A percentile compares a stretch with the other conserved stretches of the same genome.
These are phyloP conservation scores for Hyphodiscus sp. DNA, from an alignment of 2,329 filamentous ascomycete species.

Conservation along the genomic window DNA sequence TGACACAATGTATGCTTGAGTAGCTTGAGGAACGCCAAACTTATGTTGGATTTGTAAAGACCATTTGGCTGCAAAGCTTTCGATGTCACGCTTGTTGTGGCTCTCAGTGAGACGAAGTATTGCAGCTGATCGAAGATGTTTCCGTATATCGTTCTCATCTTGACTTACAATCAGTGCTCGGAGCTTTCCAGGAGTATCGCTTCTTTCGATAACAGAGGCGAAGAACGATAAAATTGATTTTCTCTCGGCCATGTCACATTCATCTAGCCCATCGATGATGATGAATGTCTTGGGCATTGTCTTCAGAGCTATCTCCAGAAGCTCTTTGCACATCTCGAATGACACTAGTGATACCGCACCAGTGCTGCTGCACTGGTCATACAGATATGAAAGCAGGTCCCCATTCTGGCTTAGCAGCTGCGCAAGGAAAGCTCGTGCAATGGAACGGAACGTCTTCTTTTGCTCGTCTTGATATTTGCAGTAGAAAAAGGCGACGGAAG, in stretches of 20 bases:
- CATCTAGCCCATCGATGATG: slow-evolving; percentile 38
- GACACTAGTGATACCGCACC: slow-evolving; percentile 27
- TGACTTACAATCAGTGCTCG: slow-evolving; percentile 34
- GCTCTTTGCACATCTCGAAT: slow-evolving; percentile 21
- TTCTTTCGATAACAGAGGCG: slow-evolving; percentile 7
- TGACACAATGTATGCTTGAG: slow-evolving; percentile 13
- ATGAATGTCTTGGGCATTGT: slow-evolving; percentile 27
- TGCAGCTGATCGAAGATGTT: slow-evolving; percentile 20
- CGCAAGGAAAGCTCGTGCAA: slow-evolving; percentile 30
- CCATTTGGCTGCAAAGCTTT: slow-evolving; percentile 21
- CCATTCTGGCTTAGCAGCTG: slow-evolving; percentile 30
- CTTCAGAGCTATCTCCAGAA: slow-evolving; percentile 27
- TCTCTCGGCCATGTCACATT: slow-evolving; percentile 31
- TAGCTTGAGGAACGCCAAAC: slow-evolving; percentile 16
- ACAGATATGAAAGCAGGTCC: slow-evolving; percentile 29
- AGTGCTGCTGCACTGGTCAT: slow-evolving; percentile 29
- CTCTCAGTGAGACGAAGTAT: slow-evolving; percentile 20
- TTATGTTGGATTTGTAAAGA: slow-evolving; percentile 20
- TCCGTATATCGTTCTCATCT: slow-evolving; percentile 29
- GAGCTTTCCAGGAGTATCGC: slow-evolving; percentile 11
- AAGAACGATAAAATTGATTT: slow-evolving; percentile 30
- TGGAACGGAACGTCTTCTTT: slow-evolving; percentile 28
- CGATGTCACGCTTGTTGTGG: slow-evolving; percentile 30
- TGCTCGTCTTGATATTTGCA: slow-evolving; percentile 31
- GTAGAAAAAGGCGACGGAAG: slow-evolving; percentile 33